Conservation (phyloP, 345 rosid species). For the Erodium maritimum region DNA sequence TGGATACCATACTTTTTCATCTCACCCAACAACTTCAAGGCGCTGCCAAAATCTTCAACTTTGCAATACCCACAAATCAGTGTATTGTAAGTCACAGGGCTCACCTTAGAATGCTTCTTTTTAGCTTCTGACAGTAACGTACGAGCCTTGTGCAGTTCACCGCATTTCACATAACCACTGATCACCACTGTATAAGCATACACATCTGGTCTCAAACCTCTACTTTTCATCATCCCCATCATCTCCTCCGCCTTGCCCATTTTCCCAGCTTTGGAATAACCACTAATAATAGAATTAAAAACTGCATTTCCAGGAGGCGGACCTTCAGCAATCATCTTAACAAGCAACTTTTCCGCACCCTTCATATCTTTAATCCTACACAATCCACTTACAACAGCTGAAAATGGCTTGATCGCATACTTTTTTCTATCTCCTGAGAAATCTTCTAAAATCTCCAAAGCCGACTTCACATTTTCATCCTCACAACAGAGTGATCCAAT, state of each 20-base stretch:
- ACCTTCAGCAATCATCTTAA: constrained; percentile 58
- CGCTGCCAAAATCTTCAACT: constrained; percentile 62
- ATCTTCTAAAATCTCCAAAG: constrained; percentile 42
- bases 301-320: constrained; percentile 78
- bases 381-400: constrained; percentile 52
- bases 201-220: constrained; percentile 77
- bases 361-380: constrained; percentile 52
- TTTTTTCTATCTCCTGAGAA: constrained; percentile 34
- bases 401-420: constrained; percentile 56
- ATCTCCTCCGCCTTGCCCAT: constrained; percentile 43
- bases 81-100: constrained; percentile 57
- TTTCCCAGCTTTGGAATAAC: constrained; percentile 48
- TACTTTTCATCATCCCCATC: constrained; percentile 50
- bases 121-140: constrained; percentile 52
- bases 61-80: constrained; percentile 77
- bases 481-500: constrained; percentile 36
- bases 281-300: constrained; percentile 46
- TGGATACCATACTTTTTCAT: constrained; percentile 55
- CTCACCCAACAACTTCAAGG: constrained; percentile 51
- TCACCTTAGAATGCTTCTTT: constrained; percentile 54
- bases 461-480: constrained; percentile 53
- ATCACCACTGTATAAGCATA: constrained; percentile 67
- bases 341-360: constrained; percentile 44
- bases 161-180: constrained; percentile 64
- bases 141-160: constrained; percentile 60